phyloP scores from a whole-genome alignment of 164 flowering plant genomes.

The Hamamelis virginiana region DNA sequence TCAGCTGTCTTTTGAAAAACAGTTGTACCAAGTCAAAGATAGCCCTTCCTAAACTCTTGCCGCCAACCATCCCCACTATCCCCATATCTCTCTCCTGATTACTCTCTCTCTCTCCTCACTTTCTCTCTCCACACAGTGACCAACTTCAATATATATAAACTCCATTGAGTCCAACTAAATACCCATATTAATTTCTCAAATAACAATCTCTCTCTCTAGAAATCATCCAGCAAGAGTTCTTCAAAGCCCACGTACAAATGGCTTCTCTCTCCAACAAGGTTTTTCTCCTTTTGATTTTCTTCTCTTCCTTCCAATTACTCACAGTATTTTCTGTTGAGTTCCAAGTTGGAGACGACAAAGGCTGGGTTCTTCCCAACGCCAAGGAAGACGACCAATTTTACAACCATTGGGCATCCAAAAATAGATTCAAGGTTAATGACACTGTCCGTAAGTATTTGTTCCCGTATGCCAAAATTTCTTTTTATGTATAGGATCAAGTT shows the following conservation, averaged over 20 bases:
- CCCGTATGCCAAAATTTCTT: neutral
- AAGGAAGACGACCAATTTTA: slow-evolving; percentile 29
- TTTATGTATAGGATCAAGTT: neutral
- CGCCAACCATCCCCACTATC: slow-evolving; percentile 12
- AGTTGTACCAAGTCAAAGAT: slow-evolving; percentile 9
- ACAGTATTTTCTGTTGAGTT: slow-evolving; percentile 29
- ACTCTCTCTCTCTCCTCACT: neutral
- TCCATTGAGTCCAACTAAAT: too few species aligned
- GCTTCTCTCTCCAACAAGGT: slow-evolving; percentile 10
- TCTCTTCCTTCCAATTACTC: slow-evolving; percentile 18
- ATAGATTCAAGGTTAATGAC: slow-evolving; percentile 59
- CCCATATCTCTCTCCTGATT: slow-evolving; percentile 10
- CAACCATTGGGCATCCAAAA: slow-evolving; percentile 66
- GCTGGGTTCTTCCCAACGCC: slow-evolving; percentile 54
- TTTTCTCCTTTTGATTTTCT: slow-evolving; percentile 16
- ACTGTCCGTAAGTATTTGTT: slow-evolving; percentile 51
- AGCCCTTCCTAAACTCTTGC: neutral
- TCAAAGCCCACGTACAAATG: neutral
- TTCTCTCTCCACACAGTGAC: neutral
- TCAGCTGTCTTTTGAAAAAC: neutral
- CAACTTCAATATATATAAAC: too few species aligned
- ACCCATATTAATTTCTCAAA: too few species aligned
- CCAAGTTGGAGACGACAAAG: slow-evolving; percentile 50
- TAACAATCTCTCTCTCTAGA: too few species aligned
- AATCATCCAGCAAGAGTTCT: too few species aligned